Evolutionary conservation across 495 filamentous ascomycete genomes (phyloP).

Genomic region (Bacidia rubella): DNA sequence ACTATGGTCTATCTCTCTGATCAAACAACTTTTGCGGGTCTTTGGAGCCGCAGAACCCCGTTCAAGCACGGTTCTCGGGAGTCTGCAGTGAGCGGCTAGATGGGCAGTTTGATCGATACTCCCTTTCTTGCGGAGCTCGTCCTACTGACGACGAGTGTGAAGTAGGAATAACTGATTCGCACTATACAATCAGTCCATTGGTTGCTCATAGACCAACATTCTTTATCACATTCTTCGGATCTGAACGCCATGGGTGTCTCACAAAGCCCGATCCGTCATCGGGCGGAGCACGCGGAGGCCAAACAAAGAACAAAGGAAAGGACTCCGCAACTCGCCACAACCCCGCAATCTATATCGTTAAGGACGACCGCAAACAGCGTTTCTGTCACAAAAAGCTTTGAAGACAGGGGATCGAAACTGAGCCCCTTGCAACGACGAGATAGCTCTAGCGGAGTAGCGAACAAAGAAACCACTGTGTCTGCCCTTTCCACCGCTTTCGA

Average conservation of each 20-base stretch:
- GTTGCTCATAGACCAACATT: conserved; percentile 6
- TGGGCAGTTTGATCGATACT: neutral
- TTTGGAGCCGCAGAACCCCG: neutral
- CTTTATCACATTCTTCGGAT: conserved; percentile 20
- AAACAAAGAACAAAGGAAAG: conserved; percentile 23
- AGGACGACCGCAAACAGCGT: conserved; percentile 8
- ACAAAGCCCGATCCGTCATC: conserved; percentile 14
- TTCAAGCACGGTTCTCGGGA: neutral
- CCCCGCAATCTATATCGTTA: conserved; percentile 12
- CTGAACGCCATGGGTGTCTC: conserved; percentile 16
- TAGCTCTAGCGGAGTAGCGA: neutral
- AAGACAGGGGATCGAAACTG: conserved; percentile 8
- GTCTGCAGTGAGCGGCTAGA: neutral
- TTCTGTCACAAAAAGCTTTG: neutral
- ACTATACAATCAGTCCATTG: neutral
- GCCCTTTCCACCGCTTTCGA: conserved; percentile 11
- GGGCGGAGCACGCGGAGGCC: conserved; percentile 10
- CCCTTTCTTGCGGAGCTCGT: neutral
- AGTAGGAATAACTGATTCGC: neutral
- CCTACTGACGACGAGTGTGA: neutral
- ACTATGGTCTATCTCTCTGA: neutral
- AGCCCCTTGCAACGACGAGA: conserved; percentile 7
- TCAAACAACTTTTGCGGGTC: neutral
- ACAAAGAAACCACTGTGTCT: conserved; percentile 17
- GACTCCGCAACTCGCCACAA: conserved; percentile 4